phyloP scores from a whole-genome alignment of 2,329 filamentous ascomycete species.

The Arthrobotrys iridis region DNA sequence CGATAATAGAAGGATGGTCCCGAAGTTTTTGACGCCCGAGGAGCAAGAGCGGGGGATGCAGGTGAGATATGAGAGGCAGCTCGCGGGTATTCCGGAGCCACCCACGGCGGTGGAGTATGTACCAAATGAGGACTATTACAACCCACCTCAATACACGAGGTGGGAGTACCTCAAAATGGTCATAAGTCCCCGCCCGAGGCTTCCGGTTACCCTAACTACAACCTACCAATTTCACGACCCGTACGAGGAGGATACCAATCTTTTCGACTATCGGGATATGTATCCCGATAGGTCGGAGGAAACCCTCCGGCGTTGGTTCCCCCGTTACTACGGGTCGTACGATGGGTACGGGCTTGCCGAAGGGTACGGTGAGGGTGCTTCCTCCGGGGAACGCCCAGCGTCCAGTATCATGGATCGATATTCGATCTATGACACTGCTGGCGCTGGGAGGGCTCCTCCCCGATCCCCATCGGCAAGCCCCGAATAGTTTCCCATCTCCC shows the following conservation, averaged over 20 bases:
- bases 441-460: slow-evolving; percentile 9
- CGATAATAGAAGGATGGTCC: slow-evolving; percentile 40
- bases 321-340: slow-evolving; percentile 1
- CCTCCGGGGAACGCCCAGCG: background rate
- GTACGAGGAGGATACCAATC: slow-evolving; percentile 18
- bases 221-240: slow-evolving; percentile 35
- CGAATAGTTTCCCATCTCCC: background rate
- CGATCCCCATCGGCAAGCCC: background rate
- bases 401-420: background rate
- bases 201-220: background rate
- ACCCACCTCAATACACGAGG: slow-evolving; percentile 19
- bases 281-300: slow-evolving; percentile 30
- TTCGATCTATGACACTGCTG: slow-evolving; percentile 2
- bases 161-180: slow-evolving; percentile 41
- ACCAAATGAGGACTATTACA: slow-evolving; percentile 28
- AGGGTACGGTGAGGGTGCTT: background rate
- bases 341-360: background rate
- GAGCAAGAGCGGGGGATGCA: slow-evolving; percentile 12
- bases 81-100: background rate
- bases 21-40: slow-evolving; percentile 7
- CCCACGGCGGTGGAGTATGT: slow-evolving; percentile 18
- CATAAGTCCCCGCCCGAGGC: slow-evolving; percentile 21
- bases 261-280: slow-evolving; percentile 30
- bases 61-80: slow-evolving; percentile 3
- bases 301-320: slow-evolving; percentile 27